These are phyloP conservation scores for Fusarium kyushuense DNA, from an alignment of 2,329 filamentous ascomycete genomes.

Conservation along the genomic window DNA sequence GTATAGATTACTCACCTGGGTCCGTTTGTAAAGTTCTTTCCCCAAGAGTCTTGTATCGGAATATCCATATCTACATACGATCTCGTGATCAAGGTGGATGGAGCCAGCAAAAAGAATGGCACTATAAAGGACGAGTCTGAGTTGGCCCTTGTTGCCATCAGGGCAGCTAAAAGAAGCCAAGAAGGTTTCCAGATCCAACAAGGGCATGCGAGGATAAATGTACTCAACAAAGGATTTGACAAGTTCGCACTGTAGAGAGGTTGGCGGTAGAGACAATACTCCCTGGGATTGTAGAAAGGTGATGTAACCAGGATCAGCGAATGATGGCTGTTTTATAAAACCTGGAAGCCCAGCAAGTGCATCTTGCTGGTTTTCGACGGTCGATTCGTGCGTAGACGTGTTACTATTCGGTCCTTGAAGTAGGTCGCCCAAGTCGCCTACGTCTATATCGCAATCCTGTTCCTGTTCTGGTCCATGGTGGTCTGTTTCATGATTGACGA, in stretches of 20 bases:
- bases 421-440: not conserved
- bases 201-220: not conserved
- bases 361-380: not conserved
- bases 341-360: not conserved
- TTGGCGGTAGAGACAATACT: not conserved
- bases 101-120: not conserved
- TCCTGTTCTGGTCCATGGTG: not conserved
- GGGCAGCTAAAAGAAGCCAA: not conserved
- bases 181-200: not conserved
- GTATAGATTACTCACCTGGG: not conserved
- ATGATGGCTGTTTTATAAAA: not conserved
- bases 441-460: not conserved
- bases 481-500: not conserved
- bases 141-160: not conserved
- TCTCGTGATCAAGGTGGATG: not conserved
- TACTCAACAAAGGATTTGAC: not conserved
- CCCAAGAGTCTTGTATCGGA: not conserved
- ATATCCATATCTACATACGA: not conserved
- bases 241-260: not conserved
- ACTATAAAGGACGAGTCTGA: not conserved
- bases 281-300: not conserved
- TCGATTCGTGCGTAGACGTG: not conserved
- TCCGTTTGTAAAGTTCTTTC: not conserved
- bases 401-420: not conserved
- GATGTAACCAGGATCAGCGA: not conserved